Base-by-base conservation (phyloP, 352 stramenopile species). In the Pythium dissimile region DNA sequence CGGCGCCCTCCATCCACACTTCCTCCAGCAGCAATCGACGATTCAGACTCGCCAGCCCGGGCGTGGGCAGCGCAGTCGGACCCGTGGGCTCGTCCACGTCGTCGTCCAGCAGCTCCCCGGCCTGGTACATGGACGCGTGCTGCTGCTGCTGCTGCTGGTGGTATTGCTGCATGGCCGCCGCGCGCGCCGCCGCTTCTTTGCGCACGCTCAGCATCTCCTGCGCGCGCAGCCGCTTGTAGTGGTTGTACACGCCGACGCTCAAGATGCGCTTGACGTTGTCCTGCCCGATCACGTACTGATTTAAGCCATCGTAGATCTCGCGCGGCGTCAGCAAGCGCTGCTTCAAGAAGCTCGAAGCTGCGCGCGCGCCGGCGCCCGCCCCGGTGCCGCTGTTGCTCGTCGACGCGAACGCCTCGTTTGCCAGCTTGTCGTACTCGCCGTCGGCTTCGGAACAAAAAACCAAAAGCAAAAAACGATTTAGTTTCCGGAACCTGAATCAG, bases 261-360 rank as follows among this genome's bases (percentile, higher is more conserved):
- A 99, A 71, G 27, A 94, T 96, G 59, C 97, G 92, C 76, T 99
- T 99, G 28, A 98, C 97, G 54, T 97, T 91, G 15, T 96, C 80
- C 77, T 99, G 97, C 15, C 96, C 96, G 68, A 99, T 98, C 0
- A 99, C 96, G 63, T 98, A 98, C 72, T 98, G 86, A 69, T 99
- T 94, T 23, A 99, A 69, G 0, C 91, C 90, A 13, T 96, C 78
- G 62, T 94, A 97, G 69, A 99, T 97, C 73, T 98, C 78, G 8
- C 80, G 75, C 18, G 96, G 96, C 13, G 94, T 99, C 26, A 94
- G 54, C 37, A 92, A 70, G 4, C 59, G 77, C 46, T 86, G 69
- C 58, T 75, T 72, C 24, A 57, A 11, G 3, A 58, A 24, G 23
- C 31, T 66, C 10, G 52, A 8, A 9, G 26, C 28, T 2, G 54